Evolutionary conservation across 768 basidiomycete genomes (phyloP), one percentile per base, ranked within the genome.

Genomic region (Xanthoconium purpureum): DNA sequence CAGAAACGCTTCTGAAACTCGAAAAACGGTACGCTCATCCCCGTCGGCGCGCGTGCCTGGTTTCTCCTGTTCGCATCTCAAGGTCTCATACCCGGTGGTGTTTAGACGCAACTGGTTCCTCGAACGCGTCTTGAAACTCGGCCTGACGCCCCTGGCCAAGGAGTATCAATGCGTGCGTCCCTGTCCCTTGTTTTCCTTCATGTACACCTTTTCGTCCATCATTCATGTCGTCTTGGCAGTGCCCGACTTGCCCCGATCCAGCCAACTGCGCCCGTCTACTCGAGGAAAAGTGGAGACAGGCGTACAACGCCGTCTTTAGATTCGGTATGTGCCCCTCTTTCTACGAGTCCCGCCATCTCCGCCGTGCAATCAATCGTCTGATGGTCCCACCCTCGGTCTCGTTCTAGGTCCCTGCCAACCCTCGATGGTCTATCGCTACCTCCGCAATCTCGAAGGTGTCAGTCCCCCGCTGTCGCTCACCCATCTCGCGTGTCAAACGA

Each of bases 261-360:
- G 43, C 78, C 0, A 79, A 71, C 17, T 98, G 94, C 67, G 95
- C 94, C 17, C 83, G 87, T 13, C 73, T 90, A 6, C 79, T 97
- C 9, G 94, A 96, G 63, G 94, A 98, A 57, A 96, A 95, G 69
- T 98, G 94, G 93, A 77, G 84, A 40, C 90, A 91, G 64, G 93
- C 91, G 0, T 94, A 94, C 65, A 81, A 86, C 42, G 83, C 91
- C 18, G 87, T 93, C 9, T 91, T 92, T 69, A 83, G 93, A 42
- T 94, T 94, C 70, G 94, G 91, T 84, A 18, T 50, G 63, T 59
- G 28, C 24, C 36, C 15, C 32, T 7, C 8, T 4, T 4, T 24
- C 52, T 18, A 11, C 15, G 11, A 14, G 28, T 38, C 24, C 2
- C 24, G 24, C 24, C 29, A 35, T 40, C 14, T 49, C 36, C 24